Evolutionary conservation across 2,329 filamentous ascomycete genomes (phyloP).

Genomic region (Fusarium phyllophilum): DNA sequence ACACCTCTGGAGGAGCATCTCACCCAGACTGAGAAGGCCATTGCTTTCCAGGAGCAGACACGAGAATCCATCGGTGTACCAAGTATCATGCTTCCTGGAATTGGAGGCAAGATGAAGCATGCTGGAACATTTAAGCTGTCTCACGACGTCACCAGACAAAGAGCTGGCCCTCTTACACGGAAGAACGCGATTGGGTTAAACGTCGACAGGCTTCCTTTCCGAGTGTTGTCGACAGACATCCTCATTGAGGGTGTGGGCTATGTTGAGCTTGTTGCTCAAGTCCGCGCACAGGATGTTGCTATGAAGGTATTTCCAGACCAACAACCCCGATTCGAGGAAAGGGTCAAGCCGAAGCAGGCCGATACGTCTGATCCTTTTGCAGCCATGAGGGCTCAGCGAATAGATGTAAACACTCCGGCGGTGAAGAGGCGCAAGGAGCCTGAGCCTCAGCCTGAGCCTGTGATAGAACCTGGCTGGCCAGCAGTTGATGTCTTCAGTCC

Average conservation of each 20-base stretch:
- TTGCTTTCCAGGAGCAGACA: conserved; percentile 74
- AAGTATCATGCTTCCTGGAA: conserved; percentile 70
- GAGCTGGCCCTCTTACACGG: conserved; percentile 77
- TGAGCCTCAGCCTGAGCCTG: conserved; percentile 16
- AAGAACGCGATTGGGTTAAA: conserved; percentile 70
- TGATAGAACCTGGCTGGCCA: conserved; percentile 63
- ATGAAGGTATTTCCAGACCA: conserved; percentile 8
- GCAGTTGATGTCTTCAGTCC: conserved; percentile 87
- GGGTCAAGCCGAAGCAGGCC: neutral
- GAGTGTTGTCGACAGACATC: conserved; percentile 82
- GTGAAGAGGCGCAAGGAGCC: conserved; percentile 13
- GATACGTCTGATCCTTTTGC: conserved; percentile 38
- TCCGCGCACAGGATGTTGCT: conserved; percentile 66
- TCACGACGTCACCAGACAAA: conserved; percentile 84
- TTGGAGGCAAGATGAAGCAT: conserved; percentile 67
- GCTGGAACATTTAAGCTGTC: conserved; percentile 81
- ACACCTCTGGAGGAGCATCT: conserved; percentile 80
- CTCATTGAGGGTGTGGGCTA: conserved; percentile 93
- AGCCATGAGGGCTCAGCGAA: conserved; percentile 42
- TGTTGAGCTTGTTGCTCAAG: conserved; percentile 87
- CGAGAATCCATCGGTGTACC: conserved; percentile 66
- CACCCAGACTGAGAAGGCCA: conserved; percentile 82
- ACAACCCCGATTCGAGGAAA: neutral
- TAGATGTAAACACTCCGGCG: conserved; percentile 17
- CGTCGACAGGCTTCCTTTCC: conserved; percentile 79